These are phyloP conservation scores for Coniochaeta sp. DNA, from an alignment of 2,329 filamentous ascomycete genomes.

Conservation along the genomic window DNA sequence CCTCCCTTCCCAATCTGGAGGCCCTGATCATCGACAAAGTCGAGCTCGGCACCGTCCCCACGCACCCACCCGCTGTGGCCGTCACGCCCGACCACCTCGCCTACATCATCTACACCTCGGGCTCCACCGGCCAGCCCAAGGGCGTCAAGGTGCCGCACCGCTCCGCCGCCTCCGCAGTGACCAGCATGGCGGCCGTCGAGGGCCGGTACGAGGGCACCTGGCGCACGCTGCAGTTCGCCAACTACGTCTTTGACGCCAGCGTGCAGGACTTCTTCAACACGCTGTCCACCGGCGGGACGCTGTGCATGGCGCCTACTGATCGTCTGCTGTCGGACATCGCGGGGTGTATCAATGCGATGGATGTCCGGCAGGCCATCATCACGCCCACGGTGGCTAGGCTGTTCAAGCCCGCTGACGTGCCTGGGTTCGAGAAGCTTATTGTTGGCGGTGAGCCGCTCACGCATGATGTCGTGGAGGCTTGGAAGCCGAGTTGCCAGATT, in stretches of 20 bases:
- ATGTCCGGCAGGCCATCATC: background rate
- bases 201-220: constrained; percentile 3
- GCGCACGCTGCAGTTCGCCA: constrained; percentile 9
- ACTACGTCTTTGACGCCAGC: constrained; percentile 8
- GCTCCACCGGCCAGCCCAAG: constrained; percentile 9
- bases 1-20: background rate
- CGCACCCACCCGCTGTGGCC: background rate
- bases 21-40: background rate
- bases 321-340: constrained; percentile 5
- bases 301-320: constrained; percentile 8
- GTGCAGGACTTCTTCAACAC: constrained; percentile 9
- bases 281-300: constrained; percentile 7
- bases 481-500: constrained; percentile 35
- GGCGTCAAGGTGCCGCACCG: constrained; percentile 8
- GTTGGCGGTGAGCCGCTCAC: constrained; percentile 45
- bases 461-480: constrained; percentile 35
- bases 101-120: constrained; percentile 9
- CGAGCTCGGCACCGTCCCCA: background rate
- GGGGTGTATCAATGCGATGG: constrained; percentile 2
- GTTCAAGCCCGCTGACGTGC: constrained; percentile 7
- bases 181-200: constrained; percentile 9
- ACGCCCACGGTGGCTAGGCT: constrained; percentile 1
- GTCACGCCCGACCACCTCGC: constrained; percentile 1
- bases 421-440: constrained; percentile 5
- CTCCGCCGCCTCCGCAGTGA: constrained; percentile 11